A percentile compares a stretch with the other conserved stretches of the same genome.
Conservation (phyloP, 768 basidiomycete genomes). For the Boletus rubroflammeus region DNA sequence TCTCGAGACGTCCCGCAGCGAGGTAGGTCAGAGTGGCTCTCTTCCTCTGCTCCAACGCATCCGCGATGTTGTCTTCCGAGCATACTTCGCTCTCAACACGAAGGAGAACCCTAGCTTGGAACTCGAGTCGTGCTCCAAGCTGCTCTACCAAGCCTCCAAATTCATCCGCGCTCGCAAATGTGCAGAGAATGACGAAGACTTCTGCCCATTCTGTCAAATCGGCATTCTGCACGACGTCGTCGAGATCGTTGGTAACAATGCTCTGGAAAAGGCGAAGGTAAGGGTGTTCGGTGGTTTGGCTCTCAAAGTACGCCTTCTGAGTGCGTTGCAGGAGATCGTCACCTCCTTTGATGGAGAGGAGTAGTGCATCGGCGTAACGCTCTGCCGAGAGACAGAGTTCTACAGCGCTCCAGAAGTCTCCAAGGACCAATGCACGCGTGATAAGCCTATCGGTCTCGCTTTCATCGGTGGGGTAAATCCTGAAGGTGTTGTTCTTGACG, state of each 20-base stretch:
- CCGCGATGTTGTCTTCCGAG: conserved; percentile 34
- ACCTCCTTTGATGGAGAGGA: conserved; percentile 90
- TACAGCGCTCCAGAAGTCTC: conserved; percentile 94
- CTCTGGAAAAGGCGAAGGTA: conserved; percentile 95
- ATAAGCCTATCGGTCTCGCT: conserved; percentile 83
- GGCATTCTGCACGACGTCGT: conserved; percentile 94
- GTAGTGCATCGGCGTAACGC: conserved; percentile 90
- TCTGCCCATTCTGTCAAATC: conserved; percentile 94
- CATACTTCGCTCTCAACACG: conserved; percentile 47
- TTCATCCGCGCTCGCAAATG: conserved; percentile 82
- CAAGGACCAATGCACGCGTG: conserved; percentile 90
- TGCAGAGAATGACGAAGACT: conserved; percentile 94
- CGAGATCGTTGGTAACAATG: conserved; percentile 87
- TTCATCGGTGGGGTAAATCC: conserved; percentile 85
- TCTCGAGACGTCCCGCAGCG: conserved; percentile 84
- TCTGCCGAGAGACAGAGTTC: conserved; percentile 85
- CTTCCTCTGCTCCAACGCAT: conserved; percentile 56
- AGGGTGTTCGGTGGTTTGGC: conserved; percentile 67
- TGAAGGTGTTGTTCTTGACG: conserved; percentile 79
- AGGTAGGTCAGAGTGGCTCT: conserved; percentile 92
- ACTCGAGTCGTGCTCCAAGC: conserved; percentile 87
- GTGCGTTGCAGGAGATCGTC: conserved; percentile 82
- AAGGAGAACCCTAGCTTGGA: conserved; percentile 65
- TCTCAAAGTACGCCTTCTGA: conserved; percentile 91
- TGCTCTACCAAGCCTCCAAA: conserved; percentile 88